Conservation (phyloP, 148 eudicot genomes). For the Fallopia convolvulus region DNA sequence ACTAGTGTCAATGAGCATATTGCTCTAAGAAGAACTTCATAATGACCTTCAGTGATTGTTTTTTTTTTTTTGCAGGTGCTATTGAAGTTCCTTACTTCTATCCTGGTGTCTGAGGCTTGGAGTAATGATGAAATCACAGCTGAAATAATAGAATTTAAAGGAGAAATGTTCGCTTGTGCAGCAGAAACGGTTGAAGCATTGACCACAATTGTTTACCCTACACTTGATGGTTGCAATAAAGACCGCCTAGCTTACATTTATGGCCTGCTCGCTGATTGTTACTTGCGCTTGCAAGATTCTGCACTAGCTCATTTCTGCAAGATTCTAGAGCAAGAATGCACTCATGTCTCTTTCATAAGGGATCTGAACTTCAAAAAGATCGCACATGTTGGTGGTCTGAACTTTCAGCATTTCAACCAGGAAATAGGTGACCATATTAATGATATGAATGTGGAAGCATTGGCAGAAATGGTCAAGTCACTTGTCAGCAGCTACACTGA, state of each 20-base stretch:
- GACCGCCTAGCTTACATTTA: conserved; percentile 59
- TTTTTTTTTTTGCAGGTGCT: conserved; percentile 50
- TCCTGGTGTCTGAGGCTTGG: conserved; percentile 82
- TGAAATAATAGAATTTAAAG: conserved; percentile 51
- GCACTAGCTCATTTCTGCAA: conserved; percentile 43
- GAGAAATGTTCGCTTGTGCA: conserved; percentile 57
- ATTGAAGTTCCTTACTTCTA: conserved; percentile 47
- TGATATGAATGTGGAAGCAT: conserved; percentile 70
- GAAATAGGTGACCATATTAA: conserved; percentile 66
- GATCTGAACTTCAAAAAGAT: conserved; percentile 85
- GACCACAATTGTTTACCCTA: conserved; percentile 53
- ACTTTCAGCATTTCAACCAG: conserved; percentile 40
- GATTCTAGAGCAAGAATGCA: conserved; percentile 68
- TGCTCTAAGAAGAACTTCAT: conserved; percentile 4
- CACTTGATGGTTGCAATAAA: conserved; percentile 66
- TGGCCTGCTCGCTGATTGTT: conserved; percentile 69
- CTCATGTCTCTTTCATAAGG: conserved; percentile 53
- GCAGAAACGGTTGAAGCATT: conserved; percentile 45
- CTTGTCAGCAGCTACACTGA: conserved; percentile 35
- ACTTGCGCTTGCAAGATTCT: conserved; percentile 44
- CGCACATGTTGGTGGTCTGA: conserved; percentile 50
- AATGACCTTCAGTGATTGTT: background rate
- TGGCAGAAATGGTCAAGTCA: conserved; percentile 68
- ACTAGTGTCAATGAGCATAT: background rate
- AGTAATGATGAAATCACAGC: conserved; percentile 53